Evolutionary conservation across 257 asterid species (phyloP).

Genomic region (Verbena officinalis): DNA sequence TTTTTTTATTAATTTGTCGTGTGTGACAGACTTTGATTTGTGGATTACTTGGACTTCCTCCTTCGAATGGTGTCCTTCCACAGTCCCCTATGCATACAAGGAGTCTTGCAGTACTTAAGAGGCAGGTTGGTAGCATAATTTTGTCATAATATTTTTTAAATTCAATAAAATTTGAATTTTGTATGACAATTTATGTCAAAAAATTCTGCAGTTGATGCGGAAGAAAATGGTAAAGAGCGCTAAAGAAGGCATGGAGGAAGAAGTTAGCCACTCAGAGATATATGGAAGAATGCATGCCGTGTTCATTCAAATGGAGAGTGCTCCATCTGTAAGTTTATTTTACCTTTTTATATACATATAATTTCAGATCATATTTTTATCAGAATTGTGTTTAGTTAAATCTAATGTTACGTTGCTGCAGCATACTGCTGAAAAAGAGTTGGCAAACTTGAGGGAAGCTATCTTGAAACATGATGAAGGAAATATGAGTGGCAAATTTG

Average conservation of each 20-base stretch:
- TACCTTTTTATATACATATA: neutral
- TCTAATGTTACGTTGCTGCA: conserved; percentile 31
- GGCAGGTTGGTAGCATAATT: conserved; percentile 57
- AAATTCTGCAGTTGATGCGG: conserved; percentile 60
- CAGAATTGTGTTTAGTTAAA: neutral
- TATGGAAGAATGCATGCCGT: conserved; percentile 89
- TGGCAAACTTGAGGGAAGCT: conserved; percentile 81
- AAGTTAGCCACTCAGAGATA: conserved; percentile 82
- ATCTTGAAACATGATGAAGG: conserved; percentile 65
- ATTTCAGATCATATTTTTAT: neutral
- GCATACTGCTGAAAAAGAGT: conserved; percentile 63
- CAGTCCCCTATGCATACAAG: conserved; percentile 99
- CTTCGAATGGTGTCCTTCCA: conserved; percentile 98
- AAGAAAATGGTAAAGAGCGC: conserved; percentile 85
- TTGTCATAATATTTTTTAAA: neutral
- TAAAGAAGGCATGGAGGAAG: conserved; percentile 70
- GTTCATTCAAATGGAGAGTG: conserved; percentile 81
- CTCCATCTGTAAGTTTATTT: conserved; percentile 53
- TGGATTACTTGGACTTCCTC: conserved; percentile 96
- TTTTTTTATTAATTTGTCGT: conserved; percentile 7
- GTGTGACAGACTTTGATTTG: conserved; percentile 73
- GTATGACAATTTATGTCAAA: neutral
- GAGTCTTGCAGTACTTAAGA: conserved; percentile 92
- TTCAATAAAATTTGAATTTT: neutral
- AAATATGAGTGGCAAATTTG: conserved; percentile 46